Evolutionary conservation across 441 rosid species (phyloP).

Genomic region (Gossypium armourianum): DNA sequence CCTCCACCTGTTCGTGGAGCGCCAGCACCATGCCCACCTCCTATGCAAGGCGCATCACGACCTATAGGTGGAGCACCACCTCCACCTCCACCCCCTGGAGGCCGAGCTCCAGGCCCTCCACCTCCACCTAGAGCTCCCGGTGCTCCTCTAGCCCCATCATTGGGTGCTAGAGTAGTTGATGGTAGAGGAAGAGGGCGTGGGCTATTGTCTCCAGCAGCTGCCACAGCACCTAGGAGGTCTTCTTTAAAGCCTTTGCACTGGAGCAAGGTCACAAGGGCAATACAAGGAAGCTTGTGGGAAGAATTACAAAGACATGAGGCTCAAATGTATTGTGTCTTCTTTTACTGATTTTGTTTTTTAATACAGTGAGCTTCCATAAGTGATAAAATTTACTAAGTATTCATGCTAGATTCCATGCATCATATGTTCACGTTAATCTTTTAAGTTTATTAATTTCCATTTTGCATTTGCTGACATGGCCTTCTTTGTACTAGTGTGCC

Average conservation of each 20-base stretch:
- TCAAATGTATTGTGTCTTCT: conserved; percentile 48
- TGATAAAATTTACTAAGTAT: background rate
- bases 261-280: conserved; percentile 91
- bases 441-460: background rate
- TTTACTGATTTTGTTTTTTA: conserved; percentile 17
- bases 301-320: conserved; percentile 80
- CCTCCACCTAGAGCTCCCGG: conserved; percentile 47
- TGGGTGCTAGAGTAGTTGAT: background rate
- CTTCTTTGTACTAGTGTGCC: conserved; percentile 41
- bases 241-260: conserved; percentile 89
- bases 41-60: conserved; percentile 25
- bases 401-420: background rate
- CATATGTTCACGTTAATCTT: background rate
- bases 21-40: conserved; percentile 24
- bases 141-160: conserved; percentile 51
- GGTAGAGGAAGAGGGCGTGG: conserved; percentile 67
- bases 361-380: background rate
- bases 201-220: conserved; percentile 34
- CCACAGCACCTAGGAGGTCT: conserved; percentile 53
- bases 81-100: conserved; percentile 41
- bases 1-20: conserved; percentile 33
- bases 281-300: conserved; percentile 98
- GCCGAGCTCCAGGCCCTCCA: conserved; percentile 35
- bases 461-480: conserved; percentile 4
- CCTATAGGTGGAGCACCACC: conserved; percentile 23